Base-by-base conservation (phyloP, 306 rosid species). In the Canavalia gladiata region DNA sequence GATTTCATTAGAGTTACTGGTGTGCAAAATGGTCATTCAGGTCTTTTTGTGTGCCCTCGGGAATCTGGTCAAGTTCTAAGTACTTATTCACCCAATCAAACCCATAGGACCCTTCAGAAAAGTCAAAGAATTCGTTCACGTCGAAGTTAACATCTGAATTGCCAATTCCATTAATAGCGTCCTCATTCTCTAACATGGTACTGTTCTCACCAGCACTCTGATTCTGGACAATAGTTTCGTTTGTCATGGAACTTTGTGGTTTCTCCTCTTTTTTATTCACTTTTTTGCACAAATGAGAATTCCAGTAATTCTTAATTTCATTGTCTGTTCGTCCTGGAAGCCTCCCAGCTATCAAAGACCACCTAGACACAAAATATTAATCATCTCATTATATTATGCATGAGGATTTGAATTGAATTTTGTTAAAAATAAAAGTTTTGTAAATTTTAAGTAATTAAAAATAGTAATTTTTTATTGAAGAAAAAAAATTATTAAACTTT, bases 261-360 rank as follows among this genome's bases (percentile, higher is more conserved):
- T 78, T 68, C 68, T 74, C 72, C 57, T 74, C 83, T 43, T 72
- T 64, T 0, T 62, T 52, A 75, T 69, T 85, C 0, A 81, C 73
- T 75, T 90, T 90, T 78, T 85, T 90, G 85, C 91, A 82, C 89
- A 90, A 89, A 89, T 89, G 92, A 82, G 94, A 90, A 87, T 90
- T 90, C 94, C 94, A 90, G 1, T 90, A 88, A 29, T 90, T 90
- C 76, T 90, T 90, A 1, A 90, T 90, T 86, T 90, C 92, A 55
- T 89, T 90, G 85, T 90, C 92, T 45, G 94, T 90, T 85, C 92
- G 85, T 2, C 94, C 94, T 0, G 94, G 94, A 72, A 90, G 91
- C 51, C 94, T 82, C 30, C 94, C 94, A 1, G 94, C 94, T n/a
- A 90, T 90, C 82, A 90, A 72, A 0, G 94, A 89, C 94, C 94